These are phyloP conservation scores for Boletus sp. DNA, from an alignment of 1,284 basidiomycete genomes.

Conservation along the genomic window DNA sequence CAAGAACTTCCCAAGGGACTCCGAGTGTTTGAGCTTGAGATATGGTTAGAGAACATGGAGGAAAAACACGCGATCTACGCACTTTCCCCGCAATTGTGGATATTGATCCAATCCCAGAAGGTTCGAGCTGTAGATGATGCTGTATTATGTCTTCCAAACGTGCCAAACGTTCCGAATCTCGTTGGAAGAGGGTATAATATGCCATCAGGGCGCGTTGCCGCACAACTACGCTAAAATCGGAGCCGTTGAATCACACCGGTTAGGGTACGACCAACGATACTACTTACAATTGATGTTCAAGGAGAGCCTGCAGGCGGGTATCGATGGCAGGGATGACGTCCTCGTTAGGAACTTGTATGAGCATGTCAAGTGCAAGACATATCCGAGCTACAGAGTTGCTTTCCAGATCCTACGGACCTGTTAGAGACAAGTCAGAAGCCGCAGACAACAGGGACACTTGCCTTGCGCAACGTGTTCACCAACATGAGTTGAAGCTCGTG, in stretches of 20 bases:
- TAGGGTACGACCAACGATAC: conserved; percentile 23
- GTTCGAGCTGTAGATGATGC: conserved; percentile 12
- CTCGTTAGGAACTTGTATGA: conserved; percentile 55
- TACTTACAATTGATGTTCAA: conserved; percentile 73
- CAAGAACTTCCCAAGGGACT: conserved; percentile 16
- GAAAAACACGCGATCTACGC: conserved; percentile 2
- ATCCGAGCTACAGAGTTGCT: conserved; percentile 49
- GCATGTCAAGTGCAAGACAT: conserved; percentile 66
- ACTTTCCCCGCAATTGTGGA: conserved; percentile 23
- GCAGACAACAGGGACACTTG: conserved; percentile 21
- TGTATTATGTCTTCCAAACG: conserved; percentile 35
- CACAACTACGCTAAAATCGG: conserved; percentile 46
- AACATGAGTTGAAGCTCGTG: conserved; percentile 78
- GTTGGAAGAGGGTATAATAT: conserved; percentile 49
- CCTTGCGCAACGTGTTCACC: conserved; percentile 78
- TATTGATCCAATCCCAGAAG: conserved; percentile 11
- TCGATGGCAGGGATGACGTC: conserved; percentile 72
- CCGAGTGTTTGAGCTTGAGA: conserved; percentile 24
- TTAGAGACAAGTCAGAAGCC: background rate
- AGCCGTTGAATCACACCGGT: conserved; percentile 7
- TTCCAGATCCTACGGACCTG: conserved; percentile 56
- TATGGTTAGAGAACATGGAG: conserved; percentile 10
- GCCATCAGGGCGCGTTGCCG: conserved; percentile 59
- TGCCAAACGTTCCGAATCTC: conserved; percentile 46
- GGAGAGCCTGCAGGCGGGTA: conserved; percentile 55